Percentiles rank a stretch among this genome's conserved stretches.
Conservation (phyloP, 805 yeast species). For the Kodamaea sagamina region DNA sequence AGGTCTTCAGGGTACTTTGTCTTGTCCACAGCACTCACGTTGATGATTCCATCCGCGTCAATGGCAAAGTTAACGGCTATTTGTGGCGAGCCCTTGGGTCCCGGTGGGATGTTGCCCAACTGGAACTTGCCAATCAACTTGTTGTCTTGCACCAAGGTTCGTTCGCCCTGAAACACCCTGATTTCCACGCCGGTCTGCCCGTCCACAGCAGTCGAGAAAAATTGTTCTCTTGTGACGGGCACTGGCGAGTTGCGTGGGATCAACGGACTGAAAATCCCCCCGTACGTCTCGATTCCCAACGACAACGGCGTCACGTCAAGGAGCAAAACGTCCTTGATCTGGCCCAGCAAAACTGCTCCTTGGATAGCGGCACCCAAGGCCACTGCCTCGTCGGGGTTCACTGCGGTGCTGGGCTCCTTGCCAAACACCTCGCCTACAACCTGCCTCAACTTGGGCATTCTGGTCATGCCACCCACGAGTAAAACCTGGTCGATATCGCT, state of each 20-base stretch:
- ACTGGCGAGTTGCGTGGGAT: slow-evolving; percentile 77
- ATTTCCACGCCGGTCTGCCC: slow-evolving; percentile 83
- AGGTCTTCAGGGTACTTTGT: slow-evolving; percentile 41
- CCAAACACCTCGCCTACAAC: slow-evolving; percentile 61
- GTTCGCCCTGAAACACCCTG: slow-evolving; percentile 79
- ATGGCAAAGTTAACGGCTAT: slow-evolving; percentile 75
- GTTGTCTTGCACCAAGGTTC: slow-evolving; percentile 76
- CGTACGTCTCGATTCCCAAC: slow-evolving; percentile 77
- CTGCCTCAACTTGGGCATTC: slow-evolving; percentile 79
- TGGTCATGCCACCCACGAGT: slow-evolving; percentile 86
- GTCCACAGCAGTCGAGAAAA: slow-evolving; percentile 80
- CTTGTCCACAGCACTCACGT: slow-evolving; percentile 59
- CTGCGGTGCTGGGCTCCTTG: slow-evolving; percentile 67
- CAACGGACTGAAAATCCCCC: slow-evolving; percentile 79
- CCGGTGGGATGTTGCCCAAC: slow-evolving; percentile 69
- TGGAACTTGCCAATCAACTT: slow-evolving; percentile 75
- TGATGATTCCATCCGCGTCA: slow-evolving; percentile 76
- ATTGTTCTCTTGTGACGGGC: slow-evolving; percentile 72
- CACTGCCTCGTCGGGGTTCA: slow-evolving; percentile 67
- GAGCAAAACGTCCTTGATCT: slow-evolving; percentile 28
- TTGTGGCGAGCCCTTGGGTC: slow-evolving; percentile 81
- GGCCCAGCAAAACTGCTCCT: slow-evolving; percentile 31
- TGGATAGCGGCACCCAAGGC: slow-evolving; percentile 35
- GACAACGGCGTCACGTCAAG: slow-evolving; percentile 32
- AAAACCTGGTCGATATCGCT: slow-evolving; percentile 73